Conservation (phyloP, 768 basidiomycete species). For the Gelatoporia subvermispora region DNA sequence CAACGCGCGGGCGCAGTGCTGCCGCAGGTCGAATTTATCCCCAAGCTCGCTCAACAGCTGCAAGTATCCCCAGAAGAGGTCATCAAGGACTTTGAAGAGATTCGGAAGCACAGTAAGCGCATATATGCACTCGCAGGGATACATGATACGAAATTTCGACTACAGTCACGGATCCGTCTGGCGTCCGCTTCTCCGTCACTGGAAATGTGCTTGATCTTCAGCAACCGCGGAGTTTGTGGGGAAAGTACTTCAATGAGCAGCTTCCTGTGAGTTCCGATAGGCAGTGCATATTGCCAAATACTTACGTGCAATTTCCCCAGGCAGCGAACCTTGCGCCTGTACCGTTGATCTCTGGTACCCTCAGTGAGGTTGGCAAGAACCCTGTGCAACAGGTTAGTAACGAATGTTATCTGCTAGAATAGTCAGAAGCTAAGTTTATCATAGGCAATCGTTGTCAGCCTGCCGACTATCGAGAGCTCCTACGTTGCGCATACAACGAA, state of each 20-base stretch:
- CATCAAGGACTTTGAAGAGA: slow-evolving; percentile 67
- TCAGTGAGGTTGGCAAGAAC: slow-evolving; percentile 70
- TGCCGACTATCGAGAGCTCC: slow-evolving; percentile 93
- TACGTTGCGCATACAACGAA: slow-evolving; percentile 77
- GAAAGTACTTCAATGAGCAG: slow-evolving; percentile 56
- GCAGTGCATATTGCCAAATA: background rate
- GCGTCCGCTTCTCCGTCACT: slow-evolving; percentile 84
- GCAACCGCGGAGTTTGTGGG: slow-evolving; percentile 72
- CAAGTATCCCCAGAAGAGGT: slow-evolving; percentile 70
- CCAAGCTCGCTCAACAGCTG: slow-evolving; percentile 64
- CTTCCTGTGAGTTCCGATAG: slow-evolving; percentile 45
- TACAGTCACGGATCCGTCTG: slow-evolving; percentile 77
- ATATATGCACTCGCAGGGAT: background rate
- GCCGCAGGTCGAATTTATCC: slow-evolving; percentile 74
- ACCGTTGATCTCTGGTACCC: slow-evolving; percentile 58
- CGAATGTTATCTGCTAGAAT: background rate
- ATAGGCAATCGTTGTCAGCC: slow-evolving; percentile 79
- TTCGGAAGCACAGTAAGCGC: slow-evolving; percentile 61
- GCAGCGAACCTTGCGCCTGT: slow-evolving; percentile 58
- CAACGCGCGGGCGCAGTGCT: slow-evolving; percentile 65
- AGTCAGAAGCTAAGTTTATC: background rate
- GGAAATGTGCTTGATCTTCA: slow-evolving; percentile 73
- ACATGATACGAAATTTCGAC: background rate
- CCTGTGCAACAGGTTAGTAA: slow-evolving; percentile 62
- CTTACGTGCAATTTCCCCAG: slow-evolving; percentile 26